Conservation (phyloP, 2,329 filamentous ascomycete species). For the Waltergamsia citrina region DNA sequence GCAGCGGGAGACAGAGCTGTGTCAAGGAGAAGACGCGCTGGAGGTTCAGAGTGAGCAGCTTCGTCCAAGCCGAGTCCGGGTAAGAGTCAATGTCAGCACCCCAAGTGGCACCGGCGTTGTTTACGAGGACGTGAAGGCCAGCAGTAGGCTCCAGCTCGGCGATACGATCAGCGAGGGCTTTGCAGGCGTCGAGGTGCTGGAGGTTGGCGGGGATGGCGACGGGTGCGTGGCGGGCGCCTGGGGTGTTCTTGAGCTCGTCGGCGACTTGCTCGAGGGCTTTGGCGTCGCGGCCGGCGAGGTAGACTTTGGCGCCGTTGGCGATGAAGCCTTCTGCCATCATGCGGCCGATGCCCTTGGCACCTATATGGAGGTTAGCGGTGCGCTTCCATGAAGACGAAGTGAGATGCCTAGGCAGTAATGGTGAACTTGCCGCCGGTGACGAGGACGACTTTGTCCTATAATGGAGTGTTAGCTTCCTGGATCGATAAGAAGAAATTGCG, state of each 20-base stretch:
- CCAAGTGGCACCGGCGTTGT: slow-evolving; percentile 59
- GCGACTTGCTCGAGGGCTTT: slow-evolving; percentile 46
- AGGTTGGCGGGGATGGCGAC: slow-evolving; percentile 52
- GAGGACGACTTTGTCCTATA: slow-evolving; percentile 46
- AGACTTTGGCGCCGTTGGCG: slow-evolving; percentile 53
- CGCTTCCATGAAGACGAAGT: too few species aligned
- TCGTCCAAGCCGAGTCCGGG: slow-evolving; percentile 48
- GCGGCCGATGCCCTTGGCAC: slow-evolving; percentile 51
- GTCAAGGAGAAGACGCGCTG: slow-evolving; percentile 61
- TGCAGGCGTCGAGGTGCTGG: slow-evolving; percentile 47
- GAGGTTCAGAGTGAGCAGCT: slow-evolving; percentile 54
- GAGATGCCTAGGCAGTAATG: not conserved
- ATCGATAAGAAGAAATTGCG: slow-evolving; percentile 1
- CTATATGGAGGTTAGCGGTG: too few species aligned
- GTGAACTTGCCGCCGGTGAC: slow-evolving; percentile 36
- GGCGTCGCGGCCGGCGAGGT: slow-evolving; percentile 55
- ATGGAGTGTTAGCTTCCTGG: not conserved
- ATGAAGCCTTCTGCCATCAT: slow-evolving; percentile 61
- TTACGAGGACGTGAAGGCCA: slow-evolving; percentile 50
- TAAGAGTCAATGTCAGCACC: slow-evolving; percentile 49
- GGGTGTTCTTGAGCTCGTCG: slow-evolving; percentile 46
- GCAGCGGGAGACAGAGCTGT: slow-evolving; percentile 48
- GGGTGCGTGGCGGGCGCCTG: slow-evolving; percentile 24
- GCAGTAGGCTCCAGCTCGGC: slow-evolving; percentile 28
- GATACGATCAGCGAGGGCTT: slow-evolving; percentile 42